Evolutionary conservation across 2,329 filamentous ascomycete genomes (phyloP).

Genomic region (Cladophialophora psammophila): DNA sequence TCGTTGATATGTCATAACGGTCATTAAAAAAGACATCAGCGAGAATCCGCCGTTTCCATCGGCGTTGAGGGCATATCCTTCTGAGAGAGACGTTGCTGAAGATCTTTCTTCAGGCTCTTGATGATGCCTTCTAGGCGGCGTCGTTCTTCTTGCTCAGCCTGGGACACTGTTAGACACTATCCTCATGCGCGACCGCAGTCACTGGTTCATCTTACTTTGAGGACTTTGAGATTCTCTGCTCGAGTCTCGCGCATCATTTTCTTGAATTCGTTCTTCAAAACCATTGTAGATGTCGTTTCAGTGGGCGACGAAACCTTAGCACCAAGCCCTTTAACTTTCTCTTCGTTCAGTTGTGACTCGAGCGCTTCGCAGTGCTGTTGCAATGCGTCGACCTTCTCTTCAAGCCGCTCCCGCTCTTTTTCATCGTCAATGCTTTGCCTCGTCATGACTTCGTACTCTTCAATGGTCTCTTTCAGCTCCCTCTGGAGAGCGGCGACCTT

Average conservation of each 20-base stretch:
- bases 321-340: slow-evolving; percentile 71
- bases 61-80: slow-evolving; percentile 17
- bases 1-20: slow-evolving; percentile 9
- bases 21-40: slow-evolving; percentile 23
- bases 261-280: slow-evolving; percentile 77
- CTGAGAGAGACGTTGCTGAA: slow-evolving; percentile 34
- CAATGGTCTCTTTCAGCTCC: slow-evolving; percentile 71
- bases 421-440: slow-evolving; percentile 74
- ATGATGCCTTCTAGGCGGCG: slow-evolving; percentile 70
- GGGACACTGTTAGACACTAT: slow-evolving; percentile 26
- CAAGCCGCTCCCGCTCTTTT: slow-evolving; percentile 71
- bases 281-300: slow-evolving; percentile 71
- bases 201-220: slow-evolving; percentile 62
- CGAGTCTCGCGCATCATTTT: slow-evolving; percentile 80
- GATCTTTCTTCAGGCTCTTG: slow-evolving; percentile 57
- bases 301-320: slow-evolving; percentile 53
- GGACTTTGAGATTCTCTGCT: slow-evolving; percentile 67
- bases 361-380: slow-evolving; percentile 69
- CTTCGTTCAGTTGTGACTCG: slow-evolving; percentile 70
- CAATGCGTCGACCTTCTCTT: slow-evolving; percentile 68
- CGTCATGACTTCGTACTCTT: slow-evolving; percentile 74
- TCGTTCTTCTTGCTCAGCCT: slow-evolving; percentile 76
- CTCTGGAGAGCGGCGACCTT: slow-evolving; percentile 65
- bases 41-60: slow-evolving; percentile 9
- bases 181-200: slow-evolving; percentile 1